Evolutionary conservation across 768 basidiomycete genomes (phyloP).

Genomic region (Rhodosporidiobolus sp.): DNA sequence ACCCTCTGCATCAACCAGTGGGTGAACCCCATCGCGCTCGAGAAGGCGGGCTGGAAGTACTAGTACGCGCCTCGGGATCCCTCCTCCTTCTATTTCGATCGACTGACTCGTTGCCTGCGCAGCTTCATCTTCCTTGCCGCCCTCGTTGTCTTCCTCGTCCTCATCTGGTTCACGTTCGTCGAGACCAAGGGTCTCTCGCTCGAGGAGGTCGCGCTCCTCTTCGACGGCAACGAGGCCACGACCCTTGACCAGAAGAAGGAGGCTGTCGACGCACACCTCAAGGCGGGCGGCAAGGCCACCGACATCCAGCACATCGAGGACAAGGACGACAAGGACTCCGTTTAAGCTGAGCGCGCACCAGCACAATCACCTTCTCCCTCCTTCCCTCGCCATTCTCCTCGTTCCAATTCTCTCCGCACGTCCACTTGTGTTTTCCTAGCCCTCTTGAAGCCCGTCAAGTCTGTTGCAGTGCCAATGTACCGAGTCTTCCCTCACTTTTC

Average conservation of each 20-base stretch:
- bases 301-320: conserved; percentile 9
- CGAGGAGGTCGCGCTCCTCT: conserved; percentile 6
- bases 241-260: background rate
- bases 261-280: conserved; percentile 10
- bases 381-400: no score
- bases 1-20: conserved; percentile 66
- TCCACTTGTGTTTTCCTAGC: no score
- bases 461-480: no score
- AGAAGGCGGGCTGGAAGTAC: conserved; percentile 4
- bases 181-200: conserved; percentile 46
- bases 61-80: no score
- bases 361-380: no score
- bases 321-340: background rate
- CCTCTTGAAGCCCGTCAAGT: no score
- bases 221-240: conserved; percentile 5
- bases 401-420: no score
- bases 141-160: conserved; percentile 52
- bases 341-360: no score
- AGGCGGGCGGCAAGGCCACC: background rate
- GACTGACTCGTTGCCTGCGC: no score
- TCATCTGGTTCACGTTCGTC: conserved; percentile 58
- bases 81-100: conserved; percentile 18
- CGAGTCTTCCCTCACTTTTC: no score
- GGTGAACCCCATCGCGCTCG: conserved; percentile 47
- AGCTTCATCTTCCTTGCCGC: conserved; percentile 55